These are phyloP conservation scores for Kodamaea jinghongensis DNA, from an alignment of 805 yeast species.

Conservation along the genomic window DNA sequence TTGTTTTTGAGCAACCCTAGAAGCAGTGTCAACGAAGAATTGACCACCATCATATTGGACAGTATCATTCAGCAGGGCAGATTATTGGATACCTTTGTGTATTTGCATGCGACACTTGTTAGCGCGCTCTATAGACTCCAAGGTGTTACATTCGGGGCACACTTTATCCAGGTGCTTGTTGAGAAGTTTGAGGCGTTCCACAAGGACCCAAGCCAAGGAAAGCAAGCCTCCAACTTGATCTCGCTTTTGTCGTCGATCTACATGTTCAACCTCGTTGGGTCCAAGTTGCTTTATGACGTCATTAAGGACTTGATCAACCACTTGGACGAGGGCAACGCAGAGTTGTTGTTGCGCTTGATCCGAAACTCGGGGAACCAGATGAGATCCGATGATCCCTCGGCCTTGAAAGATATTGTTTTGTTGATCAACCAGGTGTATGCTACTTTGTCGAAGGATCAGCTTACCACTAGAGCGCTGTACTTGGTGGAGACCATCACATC, in stretches of 20 bases:
- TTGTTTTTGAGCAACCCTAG: constrained; percentile 69
- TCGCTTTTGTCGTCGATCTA: constrained; percentile 75
- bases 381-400: constrained; percentile 84
- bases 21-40: constrained; percentile 69
- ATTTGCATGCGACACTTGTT: constrained; percentile 73
- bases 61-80: constrained; percentile 62
- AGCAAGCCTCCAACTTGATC: constrained; percentile 63
- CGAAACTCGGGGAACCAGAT: constrained; percentile 79
- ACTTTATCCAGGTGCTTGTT: constrained; percentile 73
- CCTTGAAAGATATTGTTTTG: constrained; percentile 75
- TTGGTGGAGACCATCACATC: constrained; percentile 82
- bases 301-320: constrained; percentile 52
- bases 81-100: constrained; percentile 73
- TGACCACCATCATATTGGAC: constrained; percentile 62
- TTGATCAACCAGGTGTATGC: constrained; percentile 50
- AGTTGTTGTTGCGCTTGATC: constrained; percentile 67
- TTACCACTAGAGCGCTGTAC: constrained; percentile 70
- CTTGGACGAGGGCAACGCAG: constrained; percentile 71
- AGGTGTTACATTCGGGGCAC: constrained; percentile 90
- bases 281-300: constrained; percentile 74
- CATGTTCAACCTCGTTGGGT: constrained; percentile 71
- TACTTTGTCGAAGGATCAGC: constrained; percentile 31
- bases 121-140: constrained; percentile 72
- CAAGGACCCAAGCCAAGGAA: constrained; percentile 26
- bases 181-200: constrained; percentile 57